These are phyloP conservation scores for Tubosaeta sp. DNA, from an alignment of 768 basidiomycete species.

Conservation along the genomic window DNA sequence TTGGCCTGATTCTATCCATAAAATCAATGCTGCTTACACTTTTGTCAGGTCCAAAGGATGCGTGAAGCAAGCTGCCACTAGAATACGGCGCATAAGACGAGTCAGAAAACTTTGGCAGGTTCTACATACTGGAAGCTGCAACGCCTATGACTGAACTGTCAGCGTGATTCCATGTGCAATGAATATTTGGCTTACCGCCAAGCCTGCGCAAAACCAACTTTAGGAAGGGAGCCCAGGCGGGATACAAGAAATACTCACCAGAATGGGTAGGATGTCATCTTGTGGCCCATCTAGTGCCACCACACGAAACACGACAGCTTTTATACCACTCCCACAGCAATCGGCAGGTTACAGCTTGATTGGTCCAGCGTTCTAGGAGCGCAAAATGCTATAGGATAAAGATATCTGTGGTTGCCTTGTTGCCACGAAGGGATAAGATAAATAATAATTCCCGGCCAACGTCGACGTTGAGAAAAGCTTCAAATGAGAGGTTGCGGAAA, in stretches of 20 bases:
- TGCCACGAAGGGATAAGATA: slow-evolving; percentile 3
- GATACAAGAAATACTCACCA: slow-evolving; percentile 21
- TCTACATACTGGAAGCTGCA: slow-evolving; percentile 55
- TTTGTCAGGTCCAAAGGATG: slow-evolving; percentile 85
- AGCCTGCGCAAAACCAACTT: slow-evolving; percentile 40
- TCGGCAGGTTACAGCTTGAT: background rate
- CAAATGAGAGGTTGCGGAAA: background rate
- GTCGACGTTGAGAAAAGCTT: slow-evolving; percentile 2
- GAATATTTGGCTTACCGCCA: slow-evolving; percentile 44
- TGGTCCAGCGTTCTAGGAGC: slow-evolving; percentile 1
- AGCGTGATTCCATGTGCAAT: background rate
- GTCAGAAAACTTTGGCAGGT: background rate
- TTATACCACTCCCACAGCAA: slow-evolving; percentile 13
- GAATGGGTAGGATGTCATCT: slow-evolving; percentile 30
- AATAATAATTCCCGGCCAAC: background rate
- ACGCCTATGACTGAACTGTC: slow-evolving; percentile 40
- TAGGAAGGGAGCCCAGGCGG: background rate
- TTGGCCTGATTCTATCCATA: background rate
- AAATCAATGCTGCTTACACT: slow-evolving; percentile 48
- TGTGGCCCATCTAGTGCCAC: slow-evolving; percentile 8
- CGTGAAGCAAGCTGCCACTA: slow-evolving; percentile 78
- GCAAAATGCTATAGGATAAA: slow-evolving; percentile 19
- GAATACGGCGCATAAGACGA: slow-evolving; percentile 7
- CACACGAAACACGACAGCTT: background rate
- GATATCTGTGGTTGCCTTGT: background rate